phyloP scores from a whole-genome alignment of 116 monocot species.

The Papilionanthe hybrid region DNA sequence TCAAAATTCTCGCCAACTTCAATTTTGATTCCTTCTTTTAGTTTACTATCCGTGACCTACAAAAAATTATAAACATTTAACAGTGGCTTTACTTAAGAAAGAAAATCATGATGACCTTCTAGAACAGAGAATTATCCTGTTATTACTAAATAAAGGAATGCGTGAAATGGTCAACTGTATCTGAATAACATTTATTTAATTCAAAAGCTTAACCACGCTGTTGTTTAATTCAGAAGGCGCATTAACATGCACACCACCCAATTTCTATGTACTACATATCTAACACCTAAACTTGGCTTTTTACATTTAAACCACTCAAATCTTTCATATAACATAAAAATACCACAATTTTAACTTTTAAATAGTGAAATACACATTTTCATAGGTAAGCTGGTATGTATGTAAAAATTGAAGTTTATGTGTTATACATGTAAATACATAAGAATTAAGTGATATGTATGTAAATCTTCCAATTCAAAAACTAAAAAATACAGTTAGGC shows the following conservation, averaged over 20 bases:
- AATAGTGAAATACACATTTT: no score
- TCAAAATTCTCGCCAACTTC: constrained; percentile 38
- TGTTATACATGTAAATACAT: no score
- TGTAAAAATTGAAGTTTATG: no score
- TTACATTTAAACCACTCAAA: no score
- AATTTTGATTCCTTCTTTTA: constrained; percentile 76
- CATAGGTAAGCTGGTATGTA: no score
- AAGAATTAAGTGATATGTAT: no score
- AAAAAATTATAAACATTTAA: constrained; percentile 1
- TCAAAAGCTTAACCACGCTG: background rate
- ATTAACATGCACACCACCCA: no score
- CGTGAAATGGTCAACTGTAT: background rate
- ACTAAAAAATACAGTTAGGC: background rate
- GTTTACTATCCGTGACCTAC: constrained; percentile 75
- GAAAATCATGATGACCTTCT: background rate
- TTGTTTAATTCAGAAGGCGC: background rate
- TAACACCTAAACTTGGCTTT: no score
- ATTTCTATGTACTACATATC: no score
- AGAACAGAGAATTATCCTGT: background rate
- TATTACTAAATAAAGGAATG: background rate
- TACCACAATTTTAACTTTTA: no score
- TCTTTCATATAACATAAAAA: no score
- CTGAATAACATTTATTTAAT: background rate
- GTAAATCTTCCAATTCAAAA: no score
- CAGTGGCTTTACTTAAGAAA: background rate